phyloP scores from a whole-genome alignment of 225 moss, liverwort and hornwort genomes.

The Physcomitrellopsis africana region DNA sequence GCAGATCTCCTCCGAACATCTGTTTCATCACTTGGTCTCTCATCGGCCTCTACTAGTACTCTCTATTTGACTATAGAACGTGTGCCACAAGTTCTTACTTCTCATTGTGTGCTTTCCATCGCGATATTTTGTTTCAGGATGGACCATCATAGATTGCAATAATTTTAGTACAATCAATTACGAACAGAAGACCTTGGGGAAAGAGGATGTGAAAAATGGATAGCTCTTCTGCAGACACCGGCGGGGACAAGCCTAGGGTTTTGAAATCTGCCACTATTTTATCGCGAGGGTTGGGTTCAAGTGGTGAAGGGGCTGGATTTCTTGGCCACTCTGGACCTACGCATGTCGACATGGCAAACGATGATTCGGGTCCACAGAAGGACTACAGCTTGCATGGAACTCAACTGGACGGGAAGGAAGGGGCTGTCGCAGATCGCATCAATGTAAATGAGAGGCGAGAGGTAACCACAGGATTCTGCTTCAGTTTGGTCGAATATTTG shows the following conservation, averaged over 20 bases:
- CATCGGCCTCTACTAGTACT: not conserved
- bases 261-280: conserved; percentile 3
- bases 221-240: conserved; percentile 20
- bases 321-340: not conserved
- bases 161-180: not conserved
- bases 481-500: not conserved
- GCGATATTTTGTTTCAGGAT: not conserved
- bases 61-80: too few species aligned
- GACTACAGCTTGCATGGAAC: not conserved
- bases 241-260: conserved; percentile 22
- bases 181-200: not conserved
- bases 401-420: conserved; percentile 4
- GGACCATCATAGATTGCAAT: not conserved
- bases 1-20: too few species aligned
- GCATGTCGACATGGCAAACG: conserved; percentile 45
- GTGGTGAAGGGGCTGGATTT: conserved; percentile 8
- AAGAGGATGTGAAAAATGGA: conserved; percentile 39
- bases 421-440: not conserved
- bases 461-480: not conserved
- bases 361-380: conserved; percentile 29
- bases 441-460: conserved; percentile 9
- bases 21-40: too few species aligned
- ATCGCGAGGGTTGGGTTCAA: not conserved
- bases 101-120: too few species aligned
- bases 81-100: too few species aligned